Base-by-base conservation (phyloP, 2,329 filamentous ascomycete genomes). In the Colletotrichum noveboracense region DNA sequence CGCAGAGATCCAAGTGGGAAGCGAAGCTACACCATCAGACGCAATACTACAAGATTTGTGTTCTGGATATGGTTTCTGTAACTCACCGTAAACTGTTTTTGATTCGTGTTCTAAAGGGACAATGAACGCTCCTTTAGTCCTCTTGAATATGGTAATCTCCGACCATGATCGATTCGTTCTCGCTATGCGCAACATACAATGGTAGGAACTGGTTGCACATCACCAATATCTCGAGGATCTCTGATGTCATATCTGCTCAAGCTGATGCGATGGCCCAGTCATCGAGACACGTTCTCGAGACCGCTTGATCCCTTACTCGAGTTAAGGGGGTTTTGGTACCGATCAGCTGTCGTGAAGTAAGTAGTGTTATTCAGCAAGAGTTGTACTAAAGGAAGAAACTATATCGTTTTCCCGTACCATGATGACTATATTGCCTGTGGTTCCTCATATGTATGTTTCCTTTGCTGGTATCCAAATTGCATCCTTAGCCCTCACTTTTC, bases 81-180 rank as follows among this genome's bases (percentile, higher is more conserved):
- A 6, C 38, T 48, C 3, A n/a, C 3, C 18, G 2, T n/a, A 7
- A 21, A 9, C 38, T 48, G 18, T n/a, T 48, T 10, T n/a, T 12
- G 38, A 48, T 48, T 1, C n/a, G 38, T 7, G 38, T 48, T 48
- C 6, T 6, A 12, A 48, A n/a, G 4, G 3, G 18, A 48, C 38
- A 4, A n/a, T n/a, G 1, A 1, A 6, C 6, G 18, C 18, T 48
- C 38, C 38, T 10, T n/a, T 3, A 7, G n/a, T 3, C 5, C n/a
- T 13, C 3, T 52, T 52, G 6, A 21, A 7, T 4, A 7, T 52
- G 18, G 9, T 6, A 12, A 10, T 52, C 10, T 52, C n/a, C 43
- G n/a, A 7, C 13, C 43, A 21, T 52, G 3, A 52, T 52, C n/a
- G 43, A 13, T 52, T 52, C 6, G 1, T 52, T 52, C 10, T 52